These are phyloP conservation scores for Chrysosporium queenslandicum DNA, from an alignment of 2,329 filamentous ascomycete genomes.

Conservation along the genomic window DNA sequence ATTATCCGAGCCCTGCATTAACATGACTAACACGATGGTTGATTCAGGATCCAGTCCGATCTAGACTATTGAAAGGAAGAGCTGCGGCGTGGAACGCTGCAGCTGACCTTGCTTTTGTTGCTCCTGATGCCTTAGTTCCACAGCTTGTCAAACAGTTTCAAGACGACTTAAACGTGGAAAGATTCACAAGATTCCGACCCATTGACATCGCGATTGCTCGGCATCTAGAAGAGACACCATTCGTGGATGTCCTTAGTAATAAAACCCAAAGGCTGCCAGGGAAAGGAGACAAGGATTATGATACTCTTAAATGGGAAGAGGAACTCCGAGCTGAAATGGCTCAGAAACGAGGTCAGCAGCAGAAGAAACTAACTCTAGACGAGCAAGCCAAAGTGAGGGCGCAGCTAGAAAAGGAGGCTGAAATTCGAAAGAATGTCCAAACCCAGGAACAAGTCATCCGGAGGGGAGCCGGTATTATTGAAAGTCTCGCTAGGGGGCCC, in stretches of 20 bases:
- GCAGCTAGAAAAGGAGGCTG: conserved; percentile 76
- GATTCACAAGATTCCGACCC: conserved; percentile 64
- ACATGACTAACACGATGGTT: neutral
- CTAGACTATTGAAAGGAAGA: conserved; percentile 36
- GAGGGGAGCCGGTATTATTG: conserved; percentile 77
- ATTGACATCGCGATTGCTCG: conserved; percentile 88
- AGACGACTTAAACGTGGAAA: conserved; percentile 59
- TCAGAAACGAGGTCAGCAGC: conserved; percentile 74
- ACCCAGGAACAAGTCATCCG: conserved; percentile 59
- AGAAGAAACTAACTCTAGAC: conserved; percentile 82
- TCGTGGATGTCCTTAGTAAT: conserved; percentile 81
- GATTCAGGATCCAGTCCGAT: conserved; percentile 27
- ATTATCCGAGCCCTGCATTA: neutral
- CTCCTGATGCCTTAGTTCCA: conserved; percentile 69
- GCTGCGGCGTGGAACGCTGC: conserved; percentile 72
- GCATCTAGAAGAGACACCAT: conserved; percentile 77
- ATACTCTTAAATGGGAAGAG: conserved; percentile 94
- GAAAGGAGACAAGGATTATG: conserved; percentile 91
- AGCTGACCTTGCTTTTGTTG: conserved; percentile 86
- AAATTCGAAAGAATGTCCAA: conserved; percentile 63
- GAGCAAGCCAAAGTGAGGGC: conserved; percentile 84
- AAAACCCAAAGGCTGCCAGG: conserved; percentile 63
- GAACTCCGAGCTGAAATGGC: conserved; percentile 78
- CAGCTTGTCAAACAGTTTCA: conserved; percentile 64
- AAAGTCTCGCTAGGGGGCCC: conserved; percentile 69